Evolutionary conservation across 225 moss, liverwort and hornwort genomes (phyloP), one percentile per base, ranked within the genome.

Genomic region (Asterella californica): DNA sequence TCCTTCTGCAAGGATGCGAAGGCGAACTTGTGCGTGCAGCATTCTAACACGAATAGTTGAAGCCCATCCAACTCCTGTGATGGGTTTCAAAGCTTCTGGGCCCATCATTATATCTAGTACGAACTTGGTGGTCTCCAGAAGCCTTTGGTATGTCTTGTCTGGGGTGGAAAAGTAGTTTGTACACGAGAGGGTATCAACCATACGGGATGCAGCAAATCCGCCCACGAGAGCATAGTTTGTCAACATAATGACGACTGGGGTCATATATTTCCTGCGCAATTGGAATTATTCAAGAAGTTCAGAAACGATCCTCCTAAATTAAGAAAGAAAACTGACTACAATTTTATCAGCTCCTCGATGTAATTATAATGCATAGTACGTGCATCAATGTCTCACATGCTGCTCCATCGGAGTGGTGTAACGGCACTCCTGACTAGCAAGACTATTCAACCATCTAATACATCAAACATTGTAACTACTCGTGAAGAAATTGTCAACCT

Each of bases 21-120:
- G 81, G 30, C 81, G 75, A 17, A 81, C 81, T 76, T 81, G 67
- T 9, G 65, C n/a, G 54, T 81, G 81, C 33, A 81, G 29, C 36
- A 81, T 24, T 46, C 81, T 33, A 34, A 81, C 75, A 6, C 75
- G 75, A 10, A 81, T 9, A 5, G 55, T 38, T 4, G 67, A 66
- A 10, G 25, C 15, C 80, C 81, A 81, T 66, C 75, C 75, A 5
- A 2, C 38, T 55, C 81, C 75, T 24, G 24, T 66, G 11, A 19
- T 12, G 1, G 75, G 75, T 33, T n/a, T 21, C 62, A 81, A 66
- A 47, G 75, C 29, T 2, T 76, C 50, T 24, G 36, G 27, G 33
- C 34, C 29, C 48, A 54, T 67, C 81, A 76, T 81, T 25, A 75
- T 53, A 42, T 81, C 81, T 0, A 76, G 2, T 36, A 68, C 0